Conservation (phyloP, 1,284 basidiomycete species). For the Rugosomyces carneus region DNA sequence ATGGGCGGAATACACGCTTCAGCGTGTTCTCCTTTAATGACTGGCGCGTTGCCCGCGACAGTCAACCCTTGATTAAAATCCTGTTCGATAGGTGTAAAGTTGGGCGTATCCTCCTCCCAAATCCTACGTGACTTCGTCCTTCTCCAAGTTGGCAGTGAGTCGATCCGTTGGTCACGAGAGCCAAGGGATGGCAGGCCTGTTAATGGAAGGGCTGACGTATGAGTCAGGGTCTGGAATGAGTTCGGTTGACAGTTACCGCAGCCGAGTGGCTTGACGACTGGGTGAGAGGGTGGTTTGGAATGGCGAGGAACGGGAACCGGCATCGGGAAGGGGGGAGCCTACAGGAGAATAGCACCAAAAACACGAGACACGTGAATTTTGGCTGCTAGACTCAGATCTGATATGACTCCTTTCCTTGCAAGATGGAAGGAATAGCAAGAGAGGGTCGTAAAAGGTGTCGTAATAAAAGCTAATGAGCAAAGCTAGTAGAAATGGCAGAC, state of each 20-base stretch:
- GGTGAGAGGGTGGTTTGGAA: slow-evolving; percentile 51
- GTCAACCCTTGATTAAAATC: slow-evolving; percentile 72
- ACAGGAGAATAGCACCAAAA: slow-evolving; percentile 33
- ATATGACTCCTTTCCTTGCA: slow-evolving; percentile 29
- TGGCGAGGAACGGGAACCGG: slow-evolving; percentile 72
- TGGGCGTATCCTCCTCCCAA: slow-evolving; percentile 49
- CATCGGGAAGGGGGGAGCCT: slow-evolving; percentile 51
- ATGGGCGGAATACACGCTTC: slow-evolving; percentile 78
- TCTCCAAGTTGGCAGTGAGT: slow-evolving; percentile 62
- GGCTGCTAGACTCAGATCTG: slow-evolving; percentile 34
- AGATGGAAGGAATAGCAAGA: slow-evolving; percentile 31
- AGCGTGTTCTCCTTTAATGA: slow-evolving; percentile 78
- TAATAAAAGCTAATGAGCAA: slow-evolving; percentile 27
- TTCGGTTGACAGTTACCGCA: slow-evolving; percentile 36
- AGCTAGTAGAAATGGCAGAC: slow-evolving; percentile 56
- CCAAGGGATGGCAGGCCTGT: slow-evolving; percentile 55
- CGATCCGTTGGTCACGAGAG: slow-evolving; percentile 66
- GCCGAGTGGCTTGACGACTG: slow-evolving; percentile 52
- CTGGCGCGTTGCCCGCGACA: slow-evolving; percentile 58
- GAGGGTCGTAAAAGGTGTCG: slow-evolving; percentile 56
- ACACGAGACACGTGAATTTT: slow-evolving; percentile 33
- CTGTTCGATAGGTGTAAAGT: slow-evolving; percentile 29
- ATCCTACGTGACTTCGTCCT: slow-evolving; percentile 57
- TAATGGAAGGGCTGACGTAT: slow-evolving; percentile 51
- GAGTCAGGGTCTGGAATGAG: slow-evolving; percentile 46